Base-by-base conservation (phyloP, 148 eudicot species). In the Selenicereus undatus region DNA sequence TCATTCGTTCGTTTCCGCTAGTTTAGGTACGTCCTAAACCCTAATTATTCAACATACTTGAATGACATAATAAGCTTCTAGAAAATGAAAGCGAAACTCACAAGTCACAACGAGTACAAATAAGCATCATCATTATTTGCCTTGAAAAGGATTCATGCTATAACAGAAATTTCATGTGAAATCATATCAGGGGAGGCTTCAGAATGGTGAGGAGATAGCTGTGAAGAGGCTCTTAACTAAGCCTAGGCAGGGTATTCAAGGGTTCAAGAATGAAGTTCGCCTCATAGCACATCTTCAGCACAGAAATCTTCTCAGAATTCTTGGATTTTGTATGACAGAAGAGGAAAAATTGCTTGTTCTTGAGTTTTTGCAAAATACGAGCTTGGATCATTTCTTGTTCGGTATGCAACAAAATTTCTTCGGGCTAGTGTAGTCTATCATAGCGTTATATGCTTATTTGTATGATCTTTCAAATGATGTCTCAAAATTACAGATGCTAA, bases 171-270 rank as follows among this genome's bases (percentile, higher is more conserved):
- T 48, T 12, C 7, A 12, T 76, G 35, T 20, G 11, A 14, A 62
- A 56, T 20, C 12, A 56, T 54, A 5, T 54, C 29, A 76, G 78
- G 78, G 78, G 3, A 58, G 27, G 36, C 78, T 76, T 56, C 45
- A 62, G 9, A 39, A 76, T 21, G 78, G 69, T 54, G 68, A 54
- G 26, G 68, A 62, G 22, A 76, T 78, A 42, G 80, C 80, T 62
- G 80, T 78, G 24, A 78, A 78, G 56, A 78, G 56, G 73, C 80
- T 78, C 1, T 8, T 56, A 39, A 5, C 43, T 16, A 1, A n/a
- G 22, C 10, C 65, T 56, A 35, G 43, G 18, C 30, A 42, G 27
- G 30, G 17, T 26, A 4, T 14, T 66, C 4, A 26, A 27, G 35
- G 10, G 17, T 66, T 66, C 35, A 66, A 27, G 18, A 12, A 17